phyloP scores from a whole-genome alignment of 2,329 filamentous ascomycete genomes.

The Calonectria henricotiae region DNA sequence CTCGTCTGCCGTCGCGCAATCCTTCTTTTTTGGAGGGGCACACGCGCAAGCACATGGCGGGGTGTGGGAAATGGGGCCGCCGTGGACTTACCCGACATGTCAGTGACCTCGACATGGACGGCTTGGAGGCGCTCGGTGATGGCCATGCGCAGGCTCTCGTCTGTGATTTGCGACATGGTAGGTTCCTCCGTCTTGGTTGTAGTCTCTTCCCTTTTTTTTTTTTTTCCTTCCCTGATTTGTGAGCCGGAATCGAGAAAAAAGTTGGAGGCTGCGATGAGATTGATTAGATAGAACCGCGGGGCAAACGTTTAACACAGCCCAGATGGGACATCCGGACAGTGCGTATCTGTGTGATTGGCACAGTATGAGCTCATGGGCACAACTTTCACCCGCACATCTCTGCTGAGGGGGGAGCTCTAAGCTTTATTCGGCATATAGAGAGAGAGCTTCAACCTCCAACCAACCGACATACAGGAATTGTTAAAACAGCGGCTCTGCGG shows the following conservation, averaged over 20 bases:
- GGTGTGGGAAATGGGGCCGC: constrained; percentile 34
- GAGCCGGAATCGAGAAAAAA: constrained; percentile 23
- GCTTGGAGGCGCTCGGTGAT: constrained; percentile 81
- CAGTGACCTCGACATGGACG: constrained; percentile 87
- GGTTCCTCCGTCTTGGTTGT: background rate
- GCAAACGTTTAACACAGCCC: constrained; percentile 35
- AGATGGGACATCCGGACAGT: constrained; percentile 42
- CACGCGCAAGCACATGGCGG: constrained; percentile 27
- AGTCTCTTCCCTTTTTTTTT: background rate
- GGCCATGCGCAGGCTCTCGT: constrained; percentile 78
- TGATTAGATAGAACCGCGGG: constrained; percentile 59
- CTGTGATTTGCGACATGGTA: constrained; percentile 77
- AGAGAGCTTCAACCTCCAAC: constrained; percentile 2
- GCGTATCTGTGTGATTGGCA: constrained; percentile 35
- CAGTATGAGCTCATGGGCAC: constrained; percentile 57
- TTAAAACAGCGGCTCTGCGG: background rate
- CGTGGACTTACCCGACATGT: constrained; percentile 84
- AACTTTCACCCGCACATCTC: constrained; percentile 37
- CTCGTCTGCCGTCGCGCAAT: constrained; percentile 3
- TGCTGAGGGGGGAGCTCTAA: constrained; percentile 26
- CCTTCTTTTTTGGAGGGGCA: background rate
- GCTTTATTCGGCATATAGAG: constrained; percentile 8
- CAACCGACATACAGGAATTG: background rate
- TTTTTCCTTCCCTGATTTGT: constrained; percentile 2
- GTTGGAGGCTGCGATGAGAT: constrained; percentile 53